Percentiles rank a stretch among this genome's conserved stretches.
Conservation (phyloP, 805 yeast species). For the Wilhelminamyces savonicus region DNA sequence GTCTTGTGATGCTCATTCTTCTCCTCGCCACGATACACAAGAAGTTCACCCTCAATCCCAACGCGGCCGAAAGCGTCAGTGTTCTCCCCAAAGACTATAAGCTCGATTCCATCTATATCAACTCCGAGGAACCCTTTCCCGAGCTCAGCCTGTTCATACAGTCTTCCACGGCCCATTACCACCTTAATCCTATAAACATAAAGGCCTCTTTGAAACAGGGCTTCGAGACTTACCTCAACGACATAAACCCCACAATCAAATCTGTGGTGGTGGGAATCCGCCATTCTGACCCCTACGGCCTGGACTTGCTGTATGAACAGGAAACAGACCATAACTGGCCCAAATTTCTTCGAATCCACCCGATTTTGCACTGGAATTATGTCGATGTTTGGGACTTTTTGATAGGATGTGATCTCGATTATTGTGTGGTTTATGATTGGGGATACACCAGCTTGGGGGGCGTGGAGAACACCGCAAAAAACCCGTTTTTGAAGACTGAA, state of each 20-base stretch:
- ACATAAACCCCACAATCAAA: constrained; percentile 44
- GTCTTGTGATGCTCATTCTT: constrained; percentile 78
- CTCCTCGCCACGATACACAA: constrained; percentile 51
- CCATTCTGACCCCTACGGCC: constrained; percentile 81
- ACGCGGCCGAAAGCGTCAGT: background rate
- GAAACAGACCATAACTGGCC: constrained; percentile 93
- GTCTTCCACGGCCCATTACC: constrained; percentile 47
- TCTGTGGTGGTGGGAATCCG: constrained; percentile 87
- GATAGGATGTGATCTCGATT: constrained; percentile 48
- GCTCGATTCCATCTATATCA: constrained; percentile 65
- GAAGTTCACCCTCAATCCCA: constrained; percentile 7
- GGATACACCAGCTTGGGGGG: constrained; percentile 95
- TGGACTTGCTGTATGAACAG: constrained; percentile 51
- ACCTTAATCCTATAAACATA: constrained; percentile 41
- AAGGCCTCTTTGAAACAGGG: constrained; percentile 60
- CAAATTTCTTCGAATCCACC: constrained; percentile 73
- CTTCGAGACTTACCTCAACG: constrained; percentile 51
- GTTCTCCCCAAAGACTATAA: constrained; percentile 23
- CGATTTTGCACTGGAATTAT: constrained; percentile 83
- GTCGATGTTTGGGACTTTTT: constrained; percentile 83
- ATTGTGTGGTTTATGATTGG: constrained; percentile 69
- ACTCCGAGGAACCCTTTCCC: constrained; percentile 65
- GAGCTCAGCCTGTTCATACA: constrained; percentile 65
- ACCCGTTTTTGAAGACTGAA: constrained; percentile 44
- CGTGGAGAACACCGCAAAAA: constrained; percentile 57